Evolutionary conservation across 352 stramenopile genomes (phyloP), one percentile per base, ranked within the genome.

Genomic region (Pythium rishiriense): DNA sequence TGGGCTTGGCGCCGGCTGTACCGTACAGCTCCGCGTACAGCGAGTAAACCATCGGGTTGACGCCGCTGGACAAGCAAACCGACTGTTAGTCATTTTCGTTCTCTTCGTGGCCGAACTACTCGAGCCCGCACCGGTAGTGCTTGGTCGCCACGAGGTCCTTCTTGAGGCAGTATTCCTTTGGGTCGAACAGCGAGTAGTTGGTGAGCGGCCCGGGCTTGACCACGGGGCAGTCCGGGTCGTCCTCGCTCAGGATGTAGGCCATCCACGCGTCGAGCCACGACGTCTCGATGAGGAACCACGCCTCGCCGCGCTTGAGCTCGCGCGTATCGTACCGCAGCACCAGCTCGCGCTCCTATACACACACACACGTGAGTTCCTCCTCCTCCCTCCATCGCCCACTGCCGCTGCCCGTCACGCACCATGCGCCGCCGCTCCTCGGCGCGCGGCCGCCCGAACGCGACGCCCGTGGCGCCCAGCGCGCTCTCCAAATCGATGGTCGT

Each of bases 191-290:
- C 49, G 81, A 70, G 57, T 86, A 79, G 71, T 94, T 92, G 31
- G 73, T 87, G 17, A 94, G 58, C 39, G 83, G 76, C 1, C 85
- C 85, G 0, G 83, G 83, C 51, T 79, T 76, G 53, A 70, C 52
- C 6, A 84, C 60, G 4, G 79, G 66, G 29, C 74, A 78, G 26
- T 76, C 78, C 24, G 79, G 71, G 68, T 89, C 79, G 52, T 81
- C 66, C 56, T 91, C 83, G 53, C 76, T 83, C 49, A 92, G 56
- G 19, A 92, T 78, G 73, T 87, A 94, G 33, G 71, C 73, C 83
- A 92, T 91, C 85, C 85, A 94, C 33, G 78, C 76, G 62, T 92
- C 81, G 28, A 94, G 73, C 85, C 85, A 94, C 58, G 68, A 72
- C 25, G 81, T 90, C 63, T 92, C 85, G 21, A 94, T 70, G 28